Percentiles rank a stretch among this genome's conserved stretches.
These are phyloP conservation scores for Rhodotorula sp. DNA, from an alignment of 1,284 basidiomycete genomes.

Conservation along the genomic window DNA sequence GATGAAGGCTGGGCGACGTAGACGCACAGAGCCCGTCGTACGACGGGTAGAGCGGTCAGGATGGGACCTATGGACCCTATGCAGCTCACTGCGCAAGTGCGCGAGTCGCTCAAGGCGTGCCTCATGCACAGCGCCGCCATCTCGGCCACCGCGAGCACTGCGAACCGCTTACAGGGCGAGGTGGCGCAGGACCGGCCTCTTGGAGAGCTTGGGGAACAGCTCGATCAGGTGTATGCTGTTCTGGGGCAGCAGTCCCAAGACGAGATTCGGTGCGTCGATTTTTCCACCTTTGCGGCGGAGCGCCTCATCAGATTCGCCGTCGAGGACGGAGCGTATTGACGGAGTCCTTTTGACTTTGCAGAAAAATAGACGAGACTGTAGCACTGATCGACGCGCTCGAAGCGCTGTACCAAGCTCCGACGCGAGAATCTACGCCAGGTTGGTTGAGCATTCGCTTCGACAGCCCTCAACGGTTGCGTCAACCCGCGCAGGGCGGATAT, in stretches of 20 bases:
- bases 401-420: not conserved
- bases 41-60: no score
- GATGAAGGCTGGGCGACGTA: no score
- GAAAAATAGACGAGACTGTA: slow-evolving; percentile 26
- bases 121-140: slow-evolving; percentile 16
- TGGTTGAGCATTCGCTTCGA: not conserved
- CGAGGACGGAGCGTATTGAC: no score
- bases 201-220: slow-evolving; percentile 7
- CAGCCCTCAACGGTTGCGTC: not conserved
- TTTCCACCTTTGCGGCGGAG: not conserved
- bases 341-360: not conserved
- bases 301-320: not conserved
- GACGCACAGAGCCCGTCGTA: no score
- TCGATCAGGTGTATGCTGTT: slow-evolving; percentile 28
- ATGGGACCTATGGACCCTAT: slow-evolving; percentile 10
- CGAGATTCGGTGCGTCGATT: slow-evolving; percentile 30
- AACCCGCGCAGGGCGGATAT: not conserved
- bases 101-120: slow-evolving; percentile 25
- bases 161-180: slow-evolving; percentile 35
- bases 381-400: slow-evolving; percentile 29
- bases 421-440: not conserved
- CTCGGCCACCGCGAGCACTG: slow-evolving; percentile 27
- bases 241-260: slow-evolving; percentile 20
- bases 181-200: slow-evolving; percentile 25
- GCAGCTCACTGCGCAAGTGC: slow-evolving; percentile 22